phyloP scores from a whole-genome alignment of 1,284 basidiomycete species.

The Phellopilus nigrolimitatus region DNA sequence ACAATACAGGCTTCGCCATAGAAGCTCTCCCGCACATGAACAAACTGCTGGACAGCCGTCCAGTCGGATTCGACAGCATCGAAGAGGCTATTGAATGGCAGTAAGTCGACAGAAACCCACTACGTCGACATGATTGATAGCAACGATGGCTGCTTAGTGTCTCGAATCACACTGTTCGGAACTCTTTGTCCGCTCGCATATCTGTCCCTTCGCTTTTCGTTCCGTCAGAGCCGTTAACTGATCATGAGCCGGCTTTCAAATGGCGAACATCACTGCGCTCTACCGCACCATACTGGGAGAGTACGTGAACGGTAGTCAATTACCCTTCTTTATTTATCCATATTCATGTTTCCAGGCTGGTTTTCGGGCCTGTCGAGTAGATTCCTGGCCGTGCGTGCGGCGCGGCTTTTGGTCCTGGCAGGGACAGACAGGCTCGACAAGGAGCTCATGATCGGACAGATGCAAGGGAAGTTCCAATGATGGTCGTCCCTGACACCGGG shows the following conservation, averaged over 20 bases:
- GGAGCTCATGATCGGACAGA: slow-evolving; percentile 96
- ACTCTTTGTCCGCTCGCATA: slow-evolving; percentile 73
- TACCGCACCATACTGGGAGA: slow-evolving; percentile 87
- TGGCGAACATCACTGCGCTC: slow-evolving; percentile 86
- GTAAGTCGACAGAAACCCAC: slow-evolving; percentile 62
- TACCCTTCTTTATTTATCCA: not conserved
- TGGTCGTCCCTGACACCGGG: slow-evolving; percentile 81
- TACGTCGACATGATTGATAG: slow-evolving; percentile 7
- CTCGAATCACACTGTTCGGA: slow-evolving; percentile 73
- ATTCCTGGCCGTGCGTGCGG: slow-evolving; percentile 76
- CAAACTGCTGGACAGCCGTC: slow-evolving; percentile 78
- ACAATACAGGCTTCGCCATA: slow-evolving; percentile 78
- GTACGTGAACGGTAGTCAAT: slow-evolving; percentile 40
- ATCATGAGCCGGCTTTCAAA: slow-evolving; percentile 36
- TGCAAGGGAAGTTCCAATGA: slow-evolving; percentile 98
- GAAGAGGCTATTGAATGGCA: slow-evolving; percentile 95
- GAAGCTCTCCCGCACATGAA: slow-evolving; percentile 92
- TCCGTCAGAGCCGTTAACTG: slow-evolving; percentile 40
- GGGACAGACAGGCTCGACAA: slow-evolving; percentile 91
- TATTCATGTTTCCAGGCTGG: slow-evolving; percentile 62
- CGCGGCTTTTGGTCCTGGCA: slow-evolving; percentile 85
- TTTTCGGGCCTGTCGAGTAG: slow-evolving; percentile 77
- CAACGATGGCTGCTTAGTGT: slow-evolving; percentile 53
- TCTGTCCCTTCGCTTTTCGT: slow-evolving; percentile 77
- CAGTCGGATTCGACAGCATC: slow-evolving; percentile 76